phyloP scores from a whole-genome alignment of 1,284 basidiomycete genomes.

The Xerocomus minutiporus region DNA sequence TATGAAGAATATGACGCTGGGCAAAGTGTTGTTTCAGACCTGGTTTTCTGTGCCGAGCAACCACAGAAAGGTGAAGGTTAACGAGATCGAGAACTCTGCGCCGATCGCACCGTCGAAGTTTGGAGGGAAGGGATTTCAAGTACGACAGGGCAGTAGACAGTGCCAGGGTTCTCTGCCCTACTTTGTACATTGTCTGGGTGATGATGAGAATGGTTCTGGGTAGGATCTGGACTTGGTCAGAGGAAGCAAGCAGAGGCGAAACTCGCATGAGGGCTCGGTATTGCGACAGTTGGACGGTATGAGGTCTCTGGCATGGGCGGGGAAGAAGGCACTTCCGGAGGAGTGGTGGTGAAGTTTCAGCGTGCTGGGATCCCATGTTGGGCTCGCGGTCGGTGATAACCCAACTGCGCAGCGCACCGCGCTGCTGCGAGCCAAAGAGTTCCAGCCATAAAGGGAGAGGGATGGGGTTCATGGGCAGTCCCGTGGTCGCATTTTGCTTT shows the following conservation, averaged over 20 bases:
- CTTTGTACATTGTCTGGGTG: conserved; percentile 36
- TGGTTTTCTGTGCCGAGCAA: conserved; percentile 28
- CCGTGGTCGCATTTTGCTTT: not conserved
- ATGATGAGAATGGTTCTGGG: conserved; percentile 38
- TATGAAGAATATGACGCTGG: conserved; percentile 37
- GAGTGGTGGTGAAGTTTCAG: not conserved
- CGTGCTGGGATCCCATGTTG: not conserved
- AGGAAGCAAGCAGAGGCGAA: conserved; percentile 28
- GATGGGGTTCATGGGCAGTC: conserved; percentile 14
- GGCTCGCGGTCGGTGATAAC: conserved; percentile 3
- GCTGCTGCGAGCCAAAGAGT: conserved; percentile 41
- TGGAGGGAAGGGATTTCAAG: conserved; percentile 40
- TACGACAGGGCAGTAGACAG: conserved; percentile 41
- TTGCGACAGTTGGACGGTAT: conserved; percentile 14
- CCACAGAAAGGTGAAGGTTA: conserved; percentile 42
- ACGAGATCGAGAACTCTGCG: conserved; percentile 42
- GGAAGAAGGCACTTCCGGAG: conserved; percentile 17
- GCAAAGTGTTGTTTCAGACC: conserved; percentile 37
- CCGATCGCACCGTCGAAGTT: conserved; percentile 31
- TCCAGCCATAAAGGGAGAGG: conserved; percentile 52
- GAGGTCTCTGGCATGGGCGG: conserved; percentile 10
- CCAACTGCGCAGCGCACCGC: conserved; percentile 30
- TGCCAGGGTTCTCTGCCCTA: conserved; percentile 34
- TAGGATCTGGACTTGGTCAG: conserved; percentile 27
- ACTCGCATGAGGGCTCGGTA: conserved; percentile 31